Base-by-base conservation (phyloP, 2,329 filamentous ascomycete species). In the Claviceps digitariae region DNA sequence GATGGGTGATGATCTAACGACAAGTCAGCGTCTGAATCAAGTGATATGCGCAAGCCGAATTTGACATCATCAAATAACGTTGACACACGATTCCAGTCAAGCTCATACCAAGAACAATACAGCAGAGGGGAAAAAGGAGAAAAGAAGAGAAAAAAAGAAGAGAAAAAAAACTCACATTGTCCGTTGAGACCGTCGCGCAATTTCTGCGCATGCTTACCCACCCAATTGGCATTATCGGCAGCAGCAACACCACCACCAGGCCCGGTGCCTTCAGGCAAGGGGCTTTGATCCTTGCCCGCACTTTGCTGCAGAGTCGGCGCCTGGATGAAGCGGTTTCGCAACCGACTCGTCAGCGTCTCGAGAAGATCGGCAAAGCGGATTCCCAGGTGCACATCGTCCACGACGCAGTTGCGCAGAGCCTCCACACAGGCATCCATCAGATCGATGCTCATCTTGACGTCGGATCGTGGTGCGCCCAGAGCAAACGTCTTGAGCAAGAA, bases 401-500 rank as follows among this genome's bases (percentile, higher is more conserved):
- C 87, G 7, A 90, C 85, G 57, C 85, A 90, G 59, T 81, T 86
- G 20, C 85, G 79, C 38, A 93, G 75, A 1, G 85, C 86, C 58
- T 83, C 76, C 0, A 90, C 85, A 0, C 85, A 87, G 31, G 78
- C 74, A 62, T 90, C 85, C 73, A 93, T 85, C 29, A 93, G 73
- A 7, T 77, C 77, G 31, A 93, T 84, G 57, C 84, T 87, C 48
- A 86, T 75, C 61, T 84, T 82, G 27, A 91, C 84, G 59, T 93
- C 87, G 53, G 83, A 83, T 60, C 87, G 85, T 1, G 85, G 84
- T 1, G 87, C 87, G 20, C 87, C 87, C 1, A 93, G 75, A 0
- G 87, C 86, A 66, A 93, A 91, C 0, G 87, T 91, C 70, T 86
- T 93, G 50, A 93, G 77, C 20, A 93, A 68, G 62, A 93, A 90